These are phyloP conservation scores for Saccharomycopsis vini DNA, from an alignment of 805 yeast species.

Conservation along the genomic window DNA sequence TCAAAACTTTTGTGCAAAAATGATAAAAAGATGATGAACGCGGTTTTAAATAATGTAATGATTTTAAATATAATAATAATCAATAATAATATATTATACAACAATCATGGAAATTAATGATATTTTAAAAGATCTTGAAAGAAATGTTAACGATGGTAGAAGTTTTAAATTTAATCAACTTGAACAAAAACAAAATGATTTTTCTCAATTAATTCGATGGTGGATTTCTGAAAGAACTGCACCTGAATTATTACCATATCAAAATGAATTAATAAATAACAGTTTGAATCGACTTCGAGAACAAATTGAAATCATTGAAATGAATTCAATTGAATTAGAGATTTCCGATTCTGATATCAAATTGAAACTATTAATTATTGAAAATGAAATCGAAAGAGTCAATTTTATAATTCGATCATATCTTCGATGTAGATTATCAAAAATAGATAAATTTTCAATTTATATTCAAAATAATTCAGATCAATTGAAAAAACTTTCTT, in stretches of 20 bases:
- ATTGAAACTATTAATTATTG: slow-evolving; percentile 73
- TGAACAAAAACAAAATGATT: slow-evolving; percentile 29
- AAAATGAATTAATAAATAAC: slow-evolving; percentile 47
- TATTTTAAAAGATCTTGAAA: slow-evolving; percentile 58
- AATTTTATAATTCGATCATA: slow-evolving; percentile 76
- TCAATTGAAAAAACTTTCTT: slow-evolving; percentile 37
- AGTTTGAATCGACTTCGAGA: slow-evolving; percentile 51
- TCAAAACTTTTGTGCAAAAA: too few species aligned
- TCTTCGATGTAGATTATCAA: slow-evolving; percentile 64
- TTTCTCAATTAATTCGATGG: slow-evolving; percentile 40
- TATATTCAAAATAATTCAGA: slow-evolving; percentile 35
- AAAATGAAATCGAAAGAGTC: slow-evolving; percentile 83
- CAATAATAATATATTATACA: too few species aligned
- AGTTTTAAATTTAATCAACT: slow-evolving; percentile 20
- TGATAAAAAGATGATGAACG: too few species aligned
- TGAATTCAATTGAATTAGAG: slow-evolving; percentile 69
- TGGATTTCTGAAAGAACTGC: slow-evolving; percentile 84
- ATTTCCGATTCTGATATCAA: slow-evolving; percentile 59
- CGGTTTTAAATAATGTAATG: too few species aligned
- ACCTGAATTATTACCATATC: slow-evolving; percentile 79
- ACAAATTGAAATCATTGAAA: slow-evolving; percentile 69
- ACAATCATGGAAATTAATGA: slow-evolving; percentile 55
- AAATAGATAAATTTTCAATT: slow-evolving; percentile 63
- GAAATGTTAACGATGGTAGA: slow-evolving; percentile 29
- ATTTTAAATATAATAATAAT: too few species aligned